Base-by-base conservation (phyloP, 2,329 filamentous ascomycete genomes). In the Xylaria polymorpha region DNA sequence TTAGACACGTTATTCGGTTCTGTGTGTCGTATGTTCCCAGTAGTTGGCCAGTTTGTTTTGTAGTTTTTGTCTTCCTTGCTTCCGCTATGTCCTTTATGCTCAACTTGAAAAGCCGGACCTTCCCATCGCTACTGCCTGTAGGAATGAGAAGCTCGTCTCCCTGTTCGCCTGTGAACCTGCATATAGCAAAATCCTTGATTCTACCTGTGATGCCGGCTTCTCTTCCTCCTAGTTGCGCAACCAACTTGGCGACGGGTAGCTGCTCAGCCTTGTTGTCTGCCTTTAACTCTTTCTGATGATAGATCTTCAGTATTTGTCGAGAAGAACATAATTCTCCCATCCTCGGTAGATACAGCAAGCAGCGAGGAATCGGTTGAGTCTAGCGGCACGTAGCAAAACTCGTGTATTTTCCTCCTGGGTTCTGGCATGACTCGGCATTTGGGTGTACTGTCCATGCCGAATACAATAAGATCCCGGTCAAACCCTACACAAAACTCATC, bases 401-500 rank as follows among this genome's bases (percentile, higher is more conserved):
- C 89, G 78, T 98, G 94, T 29, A 98, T 83, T 83, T 98, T 98
- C 20, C 90, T 94, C 73, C 85, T 84, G 0, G 89, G 87, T 48
- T 86, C 83, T 14, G 91, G 87, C 77, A 93, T 83, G 56, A 96
- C 85, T 73, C 90, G 88, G 78, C 92, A 95, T 77, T 88, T 92
- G 2, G 94, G 91, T 71, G 90, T 91, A 70, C 93, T 96, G 78
- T 98, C 93, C 84, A 96, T 92, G 70, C 93, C 94, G 78, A 96
- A 98, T 0, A 97, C 88, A 37, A 96, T 86, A 7, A 91, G 87
- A 56, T 96, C 94, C 73, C 93, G 87, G 79, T 98, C 95, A 77
- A 98, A 98, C 0, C 87, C 91, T 3, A 99, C 92, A 0, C 92
- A 92, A 76, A 96, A 99, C 77, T 97, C 93, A 68, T 96, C 86